Evolutionary conservation across 345 rosid genomes (phyloP), one percentile per base, ranked within the genome.

Genomic region (Acer negundo): DNA sequence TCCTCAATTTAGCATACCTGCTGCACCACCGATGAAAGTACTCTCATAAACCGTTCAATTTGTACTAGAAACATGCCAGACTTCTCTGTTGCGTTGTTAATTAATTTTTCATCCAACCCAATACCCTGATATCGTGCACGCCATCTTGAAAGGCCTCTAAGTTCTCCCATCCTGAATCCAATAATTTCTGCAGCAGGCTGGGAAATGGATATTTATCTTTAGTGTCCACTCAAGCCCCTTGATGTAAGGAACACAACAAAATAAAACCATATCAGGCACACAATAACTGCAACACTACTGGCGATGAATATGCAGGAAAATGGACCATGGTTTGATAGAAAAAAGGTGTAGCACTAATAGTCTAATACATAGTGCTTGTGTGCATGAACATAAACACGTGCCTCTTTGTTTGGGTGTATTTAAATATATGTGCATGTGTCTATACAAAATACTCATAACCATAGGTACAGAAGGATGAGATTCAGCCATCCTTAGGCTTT

Each of bases 131-230:
- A 93, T 44, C 90, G 90, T 78, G 93, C 94, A 81, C 88, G 94
- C 98, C 99, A 95, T 85, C 92, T 90, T 62, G 99, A 93, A 81
- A 92, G 94, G 49, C 97, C 96, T 84, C 88, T 88, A 66, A 95
- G 87, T 86, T 95, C 99, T 83, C 96, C 98, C 92, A 95, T 87
- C 85, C 98, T 89, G 78, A 95, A 95, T 78, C 89, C 94, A 76
- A 95, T 92, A 63, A 91, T 91, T 84, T 95, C 98, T 86, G 94
- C 97, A 72, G 97, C 91, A 81, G 99, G 99, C 99, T 89, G 87
- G 71, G 83, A 84, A 86, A 85, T 73, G 82, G 80, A 83, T 62
- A 79, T 40, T 69, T 59, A 79, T 78, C 84, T 75, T 88, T 79
- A 87, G 86, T 75, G 77, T 80, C 74, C 76, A 73, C 68, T 72